Evolutionary conservation across 2,329 filamentous ascomycete species (phyloP).

Genomic region (Pseudodiploospora longispora): DNA sequence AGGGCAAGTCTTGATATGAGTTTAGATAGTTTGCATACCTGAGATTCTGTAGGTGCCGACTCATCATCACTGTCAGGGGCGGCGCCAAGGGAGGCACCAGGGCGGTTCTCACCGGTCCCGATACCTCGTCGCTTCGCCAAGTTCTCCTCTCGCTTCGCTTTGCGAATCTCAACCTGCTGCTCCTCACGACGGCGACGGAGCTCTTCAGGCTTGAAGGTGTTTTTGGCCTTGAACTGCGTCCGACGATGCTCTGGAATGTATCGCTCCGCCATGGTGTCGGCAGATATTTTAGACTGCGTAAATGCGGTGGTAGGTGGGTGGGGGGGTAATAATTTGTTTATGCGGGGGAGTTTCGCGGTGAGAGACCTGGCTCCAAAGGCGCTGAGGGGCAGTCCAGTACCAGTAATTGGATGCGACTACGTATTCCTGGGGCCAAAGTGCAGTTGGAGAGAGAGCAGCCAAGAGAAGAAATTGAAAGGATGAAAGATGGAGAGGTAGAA

Average conservation of each 20-base stretch:
- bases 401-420: too few relatives aligned
- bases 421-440: background rate
- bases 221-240: conserved; percentile 99
- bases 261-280: conserved; percentile 81
- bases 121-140: conserved; percentile 97
- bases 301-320: conserved; percentile 10
- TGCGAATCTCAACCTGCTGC: conserved; percentile 98
- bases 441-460: background rate
- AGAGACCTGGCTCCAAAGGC: conserved; percentile 4
- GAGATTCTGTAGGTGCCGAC: conserved; percentile 84
- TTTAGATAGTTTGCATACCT: conserved; percentile 51
- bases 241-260: conserved; percentile 99
- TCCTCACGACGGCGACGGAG: conserved; percentile 96
- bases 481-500: conserved; percentile 5
- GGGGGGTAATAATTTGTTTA: conserved; percentile 9
- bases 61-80: conserved; percentile 97
- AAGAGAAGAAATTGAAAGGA: conserved; percentile 4
- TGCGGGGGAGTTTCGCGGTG: conserved; percentile 16
- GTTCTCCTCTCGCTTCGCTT: conserved; percentile 98
- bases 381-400: conserved; percentile 1
- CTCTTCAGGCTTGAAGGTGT: conserved; percentile 98
- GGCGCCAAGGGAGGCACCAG: conserved; percentile 75
- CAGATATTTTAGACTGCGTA: conserved; percentile 14
- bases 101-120: conserved; percentile 68
- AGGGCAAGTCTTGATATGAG: conserved; percentile 2